Evolutionary conservation across 192 early-diverging fungal species (phyloP).

Genomic region (Gonapodya sp.): DNA sequence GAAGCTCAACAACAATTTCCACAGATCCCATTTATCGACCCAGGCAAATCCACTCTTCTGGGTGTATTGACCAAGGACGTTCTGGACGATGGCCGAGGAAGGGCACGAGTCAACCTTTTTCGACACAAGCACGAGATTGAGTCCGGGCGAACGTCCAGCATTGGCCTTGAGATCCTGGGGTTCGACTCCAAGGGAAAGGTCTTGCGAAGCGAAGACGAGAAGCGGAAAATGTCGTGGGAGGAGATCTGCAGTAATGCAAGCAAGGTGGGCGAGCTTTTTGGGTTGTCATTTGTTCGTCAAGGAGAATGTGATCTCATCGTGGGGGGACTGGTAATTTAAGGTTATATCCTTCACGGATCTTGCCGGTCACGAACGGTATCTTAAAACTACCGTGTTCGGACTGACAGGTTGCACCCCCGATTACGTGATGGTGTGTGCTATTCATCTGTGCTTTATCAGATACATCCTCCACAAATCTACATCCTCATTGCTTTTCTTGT

Average conservation of each 20-base stretch:
- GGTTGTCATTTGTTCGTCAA: background rate
- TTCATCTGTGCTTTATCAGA: no score
- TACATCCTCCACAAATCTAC: no score
- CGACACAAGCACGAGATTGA: constrained; percentile 71
- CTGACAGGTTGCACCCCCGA: constrained; percentile 81
- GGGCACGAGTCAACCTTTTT: constrained; percentile 80
- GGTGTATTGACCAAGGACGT: constrained; percentile 84
- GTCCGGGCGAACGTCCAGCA: constrained; percentile 82
- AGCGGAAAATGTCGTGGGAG: constrained; percentile 56
- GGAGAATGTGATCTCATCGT: background rate
- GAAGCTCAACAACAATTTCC: constrained; percentile 30
- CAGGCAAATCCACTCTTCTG: constrained; percentile 59
- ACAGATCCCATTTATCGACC: background rate
- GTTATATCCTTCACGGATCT: constrained; percentile 81
- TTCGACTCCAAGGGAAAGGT: constrained; percentile 59
- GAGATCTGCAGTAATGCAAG: constrained; percentile 50
- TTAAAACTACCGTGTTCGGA: constrained; percentile 85
- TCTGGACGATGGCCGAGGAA: constrained; percentile 88
- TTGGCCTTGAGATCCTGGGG: constrained; percentile 77
- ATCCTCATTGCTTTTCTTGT: background rate
- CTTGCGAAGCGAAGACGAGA: constrained; percentile 64
- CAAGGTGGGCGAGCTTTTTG: background rate
- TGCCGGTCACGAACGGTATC: constrained; percentile 79
- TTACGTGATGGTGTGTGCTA: constrained; percentile 71
- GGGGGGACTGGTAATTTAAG: constrained; percentile 52